Evolutionary conservation across 2,329 filamentous ascomycete genomes (phyloP).

Genomic region (Talaromyces rugulosus): DNA sequence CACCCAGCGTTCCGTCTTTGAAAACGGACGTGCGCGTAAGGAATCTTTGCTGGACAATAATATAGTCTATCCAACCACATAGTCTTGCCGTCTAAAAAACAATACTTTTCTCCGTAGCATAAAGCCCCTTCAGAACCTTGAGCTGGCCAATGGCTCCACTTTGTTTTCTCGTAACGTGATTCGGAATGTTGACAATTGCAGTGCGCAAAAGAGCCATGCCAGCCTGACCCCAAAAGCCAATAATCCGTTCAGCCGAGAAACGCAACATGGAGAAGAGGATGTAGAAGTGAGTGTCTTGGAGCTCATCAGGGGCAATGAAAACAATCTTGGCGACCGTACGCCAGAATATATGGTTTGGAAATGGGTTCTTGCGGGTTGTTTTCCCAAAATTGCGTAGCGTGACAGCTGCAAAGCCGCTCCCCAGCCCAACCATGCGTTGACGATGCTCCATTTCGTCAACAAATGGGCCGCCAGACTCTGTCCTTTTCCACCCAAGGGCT

Average conservation of each 20-base stretch:
- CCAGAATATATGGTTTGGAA: slow-evolving; percentile 80
- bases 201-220: slow-evolving; percentile 66
- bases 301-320: slow-evolving; percentile 64
- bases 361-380: slow-evolving; percentile 66
- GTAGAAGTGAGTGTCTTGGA: slow-evolving; percentile 69
- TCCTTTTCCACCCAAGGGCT: slow-evolving; percentile 70
- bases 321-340: slow-evolving; percentile 68
- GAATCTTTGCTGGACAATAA: background rate
- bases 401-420: slow-evolving; percentile 77
- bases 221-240: slow-evolving; percentile 75
- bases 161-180: slow-evolving; percentile 23
- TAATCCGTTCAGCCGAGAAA: slow-evolving; percentile 68
- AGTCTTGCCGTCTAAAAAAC: slow-evolving; percentile 22
- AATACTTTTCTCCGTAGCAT: slow-evolving; percentile 33
- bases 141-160: slow-evolving; percentile 36
- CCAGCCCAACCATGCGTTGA: slow-evolving; percentile 78
- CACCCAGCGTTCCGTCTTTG: background rate
- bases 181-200: slow-evolving; percentile 71
- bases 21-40: background rate
- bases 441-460: slow-evolving; percentile 68
- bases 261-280: slow-evolving; percentile 69
- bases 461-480: slow-evolving; percentile 51
- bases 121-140: slow-evolving; percentile 35
- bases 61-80: background rate
- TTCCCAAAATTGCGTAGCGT: slow-evolving; percentile 77